Percentiles rank a stretch among this genome's conserved stretches.
phyloP scores from a whole-genome alignment of 768 basidiomycete species.

The Heimioporus sp. region DNA sequence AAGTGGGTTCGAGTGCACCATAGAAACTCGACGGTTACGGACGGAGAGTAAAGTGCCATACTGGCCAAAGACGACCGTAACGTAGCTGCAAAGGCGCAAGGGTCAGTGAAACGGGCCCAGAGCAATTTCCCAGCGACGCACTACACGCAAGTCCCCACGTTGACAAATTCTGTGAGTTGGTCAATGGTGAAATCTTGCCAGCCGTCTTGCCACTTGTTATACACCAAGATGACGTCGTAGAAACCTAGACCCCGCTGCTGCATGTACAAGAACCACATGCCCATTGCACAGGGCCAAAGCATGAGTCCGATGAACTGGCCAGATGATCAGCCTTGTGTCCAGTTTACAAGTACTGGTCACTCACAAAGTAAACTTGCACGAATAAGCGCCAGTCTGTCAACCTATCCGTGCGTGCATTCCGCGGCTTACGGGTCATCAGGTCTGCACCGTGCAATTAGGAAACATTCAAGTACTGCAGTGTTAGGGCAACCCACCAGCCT shows the following conservation, averaged over 20 bases:
- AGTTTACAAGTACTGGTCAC: conserved; percentile 6
- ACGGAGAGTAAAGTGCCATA: conserved; percentile 24
- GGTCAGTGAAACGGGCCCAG: not conserved
- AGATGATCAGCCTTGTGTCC: not conserved
- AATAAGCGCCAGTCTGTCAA: conserved; percentile 49
- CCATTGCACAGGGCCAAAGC: conserved; percentile 44
- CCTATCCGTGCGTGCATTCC: conserved; percentile 46
- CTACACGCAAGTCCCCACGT: conserved; percentile 43
- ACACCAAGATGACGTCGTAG: conserved; percentile 37
- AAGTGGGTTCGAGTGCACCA: conserved; percentile 24
- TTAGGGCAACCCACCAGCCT: conserved; percentile 34
- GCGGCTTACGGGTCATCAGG: conserved; percentile 46
- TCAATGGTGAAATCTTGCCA: conserved; percentile 31
- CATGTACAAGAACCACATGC: conserved; percentile 42
- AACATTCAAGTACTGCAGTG: not conserved
- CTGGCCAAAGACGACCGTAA: conserved; percentile 33
- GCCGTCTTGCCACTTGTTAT: conserved; percentile 37
- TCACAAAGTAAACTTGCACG: conserved; percentile 46
- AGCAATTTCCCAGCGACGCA: conserved; percentile 27
- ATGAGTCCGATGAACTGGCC: conserved; percentile 42
- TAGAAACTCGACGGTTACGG: conserved; percentile 31
- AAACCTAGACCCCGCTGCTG: conserved; percentile 31
- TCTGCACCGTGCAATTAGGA: conserved; percentile 23
- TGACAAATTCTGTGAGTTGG: conserved; percentile 35
- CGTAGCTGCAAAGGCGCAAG: conserved; percentile 27